phyloP scores from a whole-genome alignment of 495 filamentous ascomycete species.

The Podospora sp. region DNA sequence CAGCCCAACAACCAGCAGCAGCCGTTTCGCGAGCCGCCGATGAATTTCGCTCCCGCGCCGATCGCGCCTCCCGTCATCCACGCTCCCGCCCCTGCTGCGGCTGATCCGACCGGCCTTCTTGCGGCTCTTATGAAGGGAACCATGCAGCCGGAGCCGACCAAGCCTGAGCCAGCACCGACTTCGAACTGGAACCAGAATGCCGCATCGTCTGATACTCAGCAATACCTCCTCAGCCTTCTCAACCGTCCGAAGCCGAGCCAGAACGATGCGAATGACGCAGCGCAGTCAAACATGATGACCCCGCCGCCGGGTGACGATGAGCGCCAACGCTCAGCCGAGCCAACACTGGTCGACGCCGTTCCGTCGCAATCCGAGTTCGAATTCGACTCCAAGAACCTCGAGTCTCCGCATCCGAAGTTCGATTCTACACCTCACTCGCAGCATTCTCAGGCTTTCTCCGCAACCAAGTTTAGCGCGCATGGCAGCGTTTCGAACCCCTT shows the following conservation, averaged over 20 bases:
- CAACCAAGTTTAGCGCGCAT: constrained; percentile 28
- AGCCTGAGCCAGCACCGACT: constrained; percentile 38
- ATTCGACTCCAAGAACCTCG: constrained; percentile 38
- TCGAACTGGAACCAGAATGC: constrained; percentile 44
- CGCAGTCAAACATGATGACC: constrained; percentile 43
- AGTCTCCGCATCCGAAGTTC: constrained; percentile 41
- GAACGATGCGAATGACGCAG: constrained; percentile 46
- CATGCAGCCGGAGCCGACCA: constrained; percentile 42
- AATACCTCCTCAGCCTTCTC: constrained; percentile 55
- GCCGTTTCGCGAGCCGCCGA: constrained; percentile 24
- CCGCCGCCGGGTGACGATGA: constrained; percentile 41
- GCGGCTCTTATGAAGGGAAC: constrained; percentile 57
- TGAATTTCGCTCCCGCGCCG: constrained; percentile 24
- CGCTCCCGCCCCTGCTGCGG: constrained; percentile 48
- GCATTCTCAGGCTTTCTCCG: constrained; percentile 38
- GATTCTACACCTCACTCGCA: constrained; percentile 46
- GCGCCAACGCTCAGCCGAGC: constrained; percentile 30
- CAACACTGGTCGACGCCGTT: constrained; percentile 31
- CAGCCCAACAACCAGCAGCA: constrained; percentile 22
- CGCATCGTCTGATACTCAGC: constrained; percentile 51
- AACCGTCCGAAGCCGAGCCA: constrained; percentile 58
- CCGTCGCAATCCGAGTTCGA: constrained; percentile 40
- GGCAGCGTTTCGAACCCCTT: constrained; percentile 37
- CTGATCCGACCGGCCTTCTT: constrained; percentile 53
- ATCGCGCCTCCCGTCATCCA: constrained; percentile 44